Evolutionary conservation across 768 basidiomycete species (phyloP).

Genomic region (Symmetrospora coprosmae): DNA sequence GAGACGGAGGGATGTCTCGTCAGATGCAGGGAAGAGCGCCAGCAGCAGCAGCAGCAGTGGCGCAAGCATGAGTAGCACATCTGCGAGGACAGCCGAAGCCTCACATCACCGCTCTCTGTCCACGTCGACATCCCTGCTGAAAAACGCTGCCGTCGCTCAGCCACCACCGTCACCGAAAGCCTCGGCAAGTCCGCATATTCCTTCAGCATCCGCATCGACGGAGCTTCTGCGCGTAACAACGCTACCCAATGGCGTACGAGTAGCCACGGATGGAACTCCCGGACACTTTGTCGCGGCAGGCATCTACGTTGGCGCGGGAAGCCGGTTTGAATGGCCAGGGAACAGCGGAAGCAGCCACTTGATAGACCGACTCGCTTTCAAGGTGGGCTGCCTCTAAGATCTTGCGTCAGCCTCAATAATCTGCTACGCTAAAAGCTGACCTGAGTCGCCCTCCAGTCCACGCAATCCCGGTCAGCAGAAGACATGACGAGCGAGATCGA

Average conservation of each 20-base stretch:
- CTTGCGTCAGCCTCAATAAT: slow-evolving; percentile 5
- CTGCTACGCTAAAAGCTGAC: slow-evolving; percentile 46
- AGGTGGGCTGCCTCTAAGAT: slow-evolving; percentile 44
- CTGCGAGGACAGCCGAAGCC: too few species aligned
- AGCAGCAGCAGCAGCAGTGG: too few species aligned
- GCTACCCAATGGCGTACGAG: slow-evolving; percentile 75
- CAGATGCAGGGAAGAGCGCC: too few species aligned
- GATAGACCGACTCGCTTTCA: slow-evolving; percentile 89
- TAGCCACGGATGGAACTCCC: slow-evolving; percentile 77
- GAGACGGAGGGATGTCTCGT: too few species aligned
- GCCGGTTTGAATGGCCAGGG: slow-evolving; percentile 63
- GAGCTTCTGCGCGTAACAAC: slow-evolving; percentile 47
- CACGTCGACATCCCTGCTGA: too few species aligned
- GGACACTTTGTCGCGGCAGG: slow-evolving; percentile 91
- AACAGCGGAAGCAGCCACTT: slow-evolving; percentile 79
- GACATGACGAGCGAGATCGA: slow-evolving; percentile 71
- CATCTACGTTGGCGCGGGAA: slow-evolving; percentile 83
- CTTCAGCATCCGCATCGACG: not conserved
- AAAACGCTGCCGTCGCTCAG: too few species aligned
- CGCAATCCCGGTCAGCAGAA: slow-evolving; percentile 54
- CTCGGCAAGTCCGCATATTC: not conserved
- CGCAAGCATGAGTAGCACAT: too few species aligned
- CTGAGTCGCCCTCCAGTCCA: too few species aligned
- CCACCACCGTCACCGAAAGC: not conserved
- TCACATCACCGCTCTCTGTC: too few species aligned